Base-by-base conservation (phyloP, 2,329 filamentous ascomycete genomes). In the Colletotrichum lupini region DNA sequence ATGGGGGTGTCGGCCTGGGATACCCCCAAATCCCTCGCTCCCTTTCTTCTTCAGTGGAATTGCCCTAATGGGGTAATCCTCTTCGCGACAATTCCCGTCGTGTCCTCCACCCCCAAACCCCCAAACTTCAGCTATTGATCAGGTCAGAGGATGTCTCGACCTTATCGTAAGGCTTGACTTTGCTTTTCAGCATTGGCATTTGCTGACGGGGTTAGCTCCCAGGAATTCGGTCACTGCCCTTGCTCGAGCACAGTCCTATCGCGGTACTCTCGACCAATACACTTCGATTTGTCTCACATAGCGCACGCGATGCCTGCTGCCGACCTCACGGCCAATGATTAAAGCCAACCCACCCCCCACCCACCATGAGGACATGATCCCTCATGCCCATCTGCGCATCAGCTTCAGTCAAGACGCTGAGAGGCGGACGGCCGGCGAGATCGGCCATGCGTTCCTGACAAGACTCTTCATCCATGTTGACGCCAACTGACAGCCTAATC, bases 21-120 rank as follows among this genome's bases (percentile, higher is more conserved):
- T 49, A 55, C 52, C 65, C 65, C 65, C 62, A 62, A 58, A 42
- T 42, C 37, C 37, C 37, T 42, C 37, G 37, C 37, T 55, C 59
- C 28, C 55, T 63, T 59, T 53, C 59, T 63, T 63, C 65, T 63
- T 53, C 59, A 52, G 46, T 72, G 58, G 32, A 46, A 62, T 68
- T 37, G 56, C 35, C 63, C 68, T 37, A 68, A 68, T 69, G 35
- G 64, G 66, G 69, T 26, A 69, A 72, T 69, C 69, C 53, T 72
- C 65, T 72, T 72, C 66, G 60, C 49, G 28, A 67, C 68, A 67
- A 46, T 55, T 63, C 58, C 64, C 64, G 56, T 42, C 6, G 37
- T 16, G 37, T 49, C 64, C 16, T 55, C 57, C 55, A 60, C 65
- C 55, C 64, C 37, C 58, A 37, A 56, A 22, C 30, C 53, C 53